Conservation (phyloP, 768 basidiomycete species). For the Trametes maxima region DNA sequence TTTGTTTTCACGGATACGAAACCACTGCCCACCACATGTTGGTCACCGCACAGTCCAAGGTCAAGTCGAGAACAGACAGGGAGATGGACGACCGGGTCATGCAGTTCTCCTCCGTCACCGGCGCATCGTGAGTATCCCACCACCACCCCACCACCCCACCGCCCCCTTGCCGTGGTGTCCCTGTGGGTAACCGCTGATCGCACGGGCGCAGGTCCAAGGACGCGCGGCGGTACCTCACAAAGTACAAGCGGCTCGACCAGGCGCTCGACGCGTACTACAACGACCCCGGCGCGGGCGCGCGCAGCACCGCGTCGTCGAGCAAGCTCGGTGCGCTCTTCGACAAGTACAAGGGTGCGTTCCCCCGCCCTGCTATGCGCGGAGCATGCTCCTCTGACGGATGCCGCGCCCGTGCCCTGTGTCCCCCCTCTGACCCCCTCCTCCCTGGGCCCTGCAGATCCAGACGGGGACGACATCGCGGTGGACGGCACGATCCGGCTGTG, state of each 20-base stretch:
- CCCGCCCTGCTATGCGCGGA: neutral
- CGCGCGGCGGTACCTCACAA: constrained; percentile 69
- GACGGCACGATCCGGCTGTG: constrained; percentile 84
- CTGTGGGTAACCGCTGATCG: too few relatives aligned
- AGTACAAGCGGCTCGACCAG: constrained; percentile 68
- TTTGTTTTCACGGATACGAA: neutral
- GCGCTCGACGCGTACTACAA: constrained; percentile 76
- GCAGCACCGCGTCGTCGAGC: constrained; percentile 30
- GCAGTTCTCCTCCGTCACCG: constrained; percentile 70
- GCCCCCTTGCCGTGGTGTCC: too few relatives aligned
- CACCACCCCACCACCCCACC: neutral
- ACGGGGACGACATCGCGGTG: constrained; percentile 64
- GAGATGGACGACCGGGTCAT: constrained; percentile 48
- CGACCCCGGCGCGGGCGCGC: constrained; percentile 40
- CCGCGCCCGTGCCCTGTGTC: neutral
- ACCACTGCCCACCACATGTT: neutral
- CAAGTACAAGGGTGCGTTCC: constrained; percentile 44
- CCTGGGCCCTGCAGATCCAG: constrained; percentile 49
- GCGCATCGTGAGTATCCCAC: constrained; percentile 58
- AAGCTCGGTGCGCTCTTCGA: constrained; percentile 46
- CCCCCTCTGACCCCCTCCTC: neutral
- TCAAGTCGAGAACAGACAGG: constrained; percentile 16
- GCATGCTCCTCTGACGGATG: neutral
- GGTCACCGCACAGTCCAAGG: constrained; percentile 2
- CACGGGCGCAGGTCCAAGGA: constrained; percentile 43